phyloP scores from a whole-genome alignment of 768 basidiomycete species.

The Daedaleopsis nitida region DNA sequence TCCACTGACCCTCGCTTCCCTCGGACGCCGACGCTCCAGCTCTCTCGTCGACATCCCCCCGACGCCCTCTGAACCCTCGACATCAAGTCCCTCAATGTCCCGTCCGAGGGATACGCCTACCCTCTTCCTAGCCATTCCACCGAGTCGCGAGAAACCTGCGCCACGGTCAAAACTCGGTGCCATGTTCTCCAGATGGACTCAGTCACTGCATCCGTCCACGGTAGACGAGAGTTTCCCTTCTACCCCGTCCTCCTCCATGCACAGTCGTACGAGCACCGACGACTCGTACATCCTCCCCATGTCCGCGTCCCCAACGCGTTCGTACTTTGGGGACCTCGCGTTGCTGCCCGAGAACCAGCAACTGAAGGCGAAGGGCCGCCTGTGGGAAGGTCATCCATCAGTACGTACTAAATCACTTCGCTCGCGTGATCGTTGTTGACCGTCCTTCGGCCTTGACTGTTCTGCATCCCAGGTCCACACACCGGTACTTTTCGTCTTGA shows the following conservation, averaged over 20 bases:
- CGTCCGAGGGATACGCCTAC: constrained; percentile 22
- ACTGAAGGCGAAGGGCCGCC: constrained; percentile 39
- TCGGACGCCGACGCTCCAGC: constrained; percentile 43
- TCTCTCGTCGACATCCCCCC: constrained; percentile 28
- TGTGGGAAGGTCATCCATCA: constrained; percentile 38
- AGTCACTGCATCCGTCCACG: constrained; percentile 51
- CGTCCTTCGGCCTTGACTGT: constrained; percentile 16
- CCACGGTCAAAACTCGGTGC: constrained; percentile 37
- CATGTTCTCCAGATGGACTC: constrained; percentile 51
- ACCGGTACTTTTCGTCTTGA: constrained; percentile 69
- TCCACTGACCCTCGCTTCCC: constrained; percentile 50
- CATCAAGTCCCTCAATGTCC: constrained; percentile 18
- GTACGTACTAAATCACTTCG: constrained; percentile 32
- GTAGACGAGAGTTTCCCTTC: constrained; percentile 40
- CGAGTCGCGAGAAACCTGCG: constrained; percentile 12
- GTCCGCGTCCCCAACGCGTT: constrained; percentile 50
- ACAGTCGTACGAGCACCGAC: constrained; percentile 36
- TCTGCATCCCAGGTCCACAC: constrained; percentile 45
- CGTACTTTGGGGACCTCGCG: constrained; percentile 44
- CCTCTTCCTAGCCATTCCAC: constrained; percentile 38
- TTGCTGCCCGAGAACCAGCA: constrained; percentile 40
- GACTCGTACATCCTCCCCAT: constrained; percentile 54
- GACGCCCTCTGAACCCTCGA: constrained; percentile 25
- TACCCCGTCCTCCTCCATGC: constrained; percentile 49
- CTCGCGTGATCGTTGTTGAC: constrained; percentile 16